Base-by-base conservation (phyloP, 2,329 filamentous ascomycete genomes). In the Aspergillus ustus region DNA sequence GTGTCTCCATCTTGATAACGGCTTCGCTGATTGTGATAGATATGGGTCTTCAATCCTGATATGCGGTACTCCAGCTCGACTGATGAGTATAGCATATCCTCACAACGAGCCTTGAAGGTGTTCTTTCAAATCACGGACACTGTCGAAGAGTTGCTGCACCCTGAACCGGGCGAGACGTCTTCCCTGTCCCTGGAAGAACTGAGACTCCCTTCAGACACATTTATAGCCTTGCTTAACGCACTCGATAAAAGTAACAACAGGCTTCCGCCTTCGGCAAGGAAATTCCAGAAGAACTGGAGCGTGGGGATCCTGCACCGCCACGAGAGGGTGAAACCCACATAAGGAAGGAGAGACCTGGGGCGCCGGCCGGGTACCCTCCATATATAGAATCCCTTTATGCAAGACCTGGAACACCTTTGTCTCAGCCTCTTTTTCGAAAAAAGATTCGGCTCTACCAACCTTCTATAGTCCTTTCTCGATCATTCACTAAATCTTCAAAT, bases 21-120 rank as follows among this genome's bases (percentile, higher is more conserved):
- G 31, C 13, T 4, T 34, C 17, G 11, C n/a, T n/a, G 7, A n/a
- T 9, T 17, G 7, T 29, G 59, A 52, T 50, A 84, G 73, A 65
- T 87, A 29, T 88, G 86, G 86, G 77, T 86, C 57, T 88, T 89
- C 73, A 86, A 86, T 7, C 84, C 85, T 0, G 82, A 87, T 61
- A 77, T 88, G 45, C 80, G 80, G 54, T 84, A 87, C 64, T 86
- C 86, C 1, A 83, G 79, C 9, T 82, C 81, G 9, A 69, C 66
- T 48, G n/a, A 65, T 9, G 62, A 69, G 1, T 61, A 70, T 9
- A 72, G 58, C 40, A 66, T 74, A 8, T 75, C 80, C 48, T 68
- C 73, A 2, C 75, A 76, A 52, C 80, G 83, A n/a, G 84, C 84
- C 1, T 80, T 85, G 75, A 89, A 88, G 66, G 75, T 87, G 20